Base-by-base conservation (phyloP, 2,329 filamentous ascomycete species). In the Trichoderma guizhouense region DNA sequence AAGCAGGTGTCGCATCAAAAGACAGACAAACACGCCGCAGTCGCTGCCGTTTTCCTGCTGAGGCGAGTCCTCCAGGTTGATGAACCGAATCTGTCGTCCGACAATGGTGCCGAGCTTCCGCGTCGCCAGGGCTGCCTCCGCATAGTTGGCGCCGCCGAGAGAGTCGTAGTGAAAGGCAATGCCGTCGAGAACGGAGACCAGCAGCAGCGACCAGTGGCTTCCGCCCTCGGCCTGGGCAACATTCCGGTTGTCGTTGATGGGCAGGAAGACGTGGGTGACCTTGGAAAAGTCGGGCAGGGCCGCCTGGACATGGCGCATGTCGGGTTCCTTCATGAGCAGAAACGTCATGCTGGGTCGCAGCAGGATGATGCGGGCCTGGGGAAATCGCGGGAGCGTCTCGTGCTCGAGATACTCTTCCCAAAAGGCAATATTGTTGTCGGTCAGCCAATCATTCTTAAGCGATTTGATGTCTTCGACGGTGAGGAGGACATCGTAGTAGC, bases 161-260 rank as follows among this genome's bases (percentile, higher is more conserved):
- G 92, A 95, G 83, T 99, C 96, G 83, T 99, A 99, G 84, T 99
- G 96, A 81, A 99, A 99, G 0, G 95, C 93, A 3, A 97, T 90
- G 9, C 93, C 91, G 79, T 99, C 96, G 64, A 97, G 90, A 53
- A 94, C 88, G 14, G 91, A 94, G 36, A 99, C 95, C 3, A 99
- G 88, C 1, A 99, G 89, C 0, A 99, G 85, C 0, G 94, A 97
- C 96, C 96, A 99, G 81, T 99, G 96, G 3, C 92, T 93, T 51
- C 96, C 96, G 53, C 93, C 94, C 82, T 98, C 95, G n/a, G 94
- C 91, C 71, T 91, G 84, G 64, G 87, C 88, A 62, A 92, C 89
- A 76, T 94, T 93, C 61, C 88, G 87, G 77, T 91, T 93, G 83
- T 99, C 95, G 82, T 98, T 98, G 80, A 99, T 92, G 24, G 96